Base-by-base conservation (phyloP, 345 rosid species). In the Durio zibethinus region DNA sequence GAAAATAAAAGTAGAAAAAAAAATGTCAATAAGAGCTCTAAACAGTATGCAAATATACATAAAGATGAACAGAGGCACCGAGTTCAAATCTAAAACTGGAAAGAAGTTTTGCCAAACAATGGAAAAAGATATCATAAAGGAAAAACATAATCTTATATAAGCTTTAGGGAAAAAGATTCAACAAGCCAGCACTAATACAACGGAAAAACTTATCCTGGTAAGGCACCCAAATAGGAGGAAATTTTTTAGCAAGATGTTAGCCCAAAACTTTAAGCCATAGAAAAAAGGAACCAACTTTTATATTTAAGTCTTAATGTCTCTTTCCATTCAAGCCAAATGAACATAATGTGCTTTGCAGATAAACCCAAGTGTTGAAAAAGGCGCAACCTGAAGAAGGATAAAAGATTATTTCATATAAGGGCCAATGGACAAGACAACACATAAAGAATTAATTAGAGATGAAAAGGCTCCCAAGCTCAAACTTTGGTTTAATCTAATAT, bases 1-100 rank as follows among this genome's bases (percentile, higher is more conserved):
- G 77, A 23, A 50, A 53, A 76, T 11, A 67, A 72, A 36, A 72
- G 65, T 29, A 21, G 36, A 9, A 57, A 29, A 40, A 12, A 20
- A 48, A 74, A 69, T 52, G 42, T 82, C 63, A 82, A 70, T 14
- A 74, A 20, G 36, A 81, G 63, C 31, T 21, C 38, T 21, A 12
- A 66, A 40, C 50, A 66, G 50, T 23, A 45, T 7, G 56, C 16
- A 71, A n/a, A 23, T 56, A 45, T 25, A 69, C 36, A 7, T 20
- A 18, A 36, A 36, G 9, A 64, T 5, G 52, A 66, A 40, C 27
- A 21, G 18, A 66, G 50, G 16, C 52, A 66, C 16, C 47, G 4
- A 36, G 15, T 36, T 64, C 47, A 64, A 36, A 36, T 4, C 42
- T 64, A 36, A 10, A 63, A 64, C 27, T 1, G 8, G 70, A 10